Evolutionary conservation across 495 filamentous ascomycete species (phyloP), one percentile per base, ranked within the genome.

Genomic region (Penicillium longicatenatum): DNA sequence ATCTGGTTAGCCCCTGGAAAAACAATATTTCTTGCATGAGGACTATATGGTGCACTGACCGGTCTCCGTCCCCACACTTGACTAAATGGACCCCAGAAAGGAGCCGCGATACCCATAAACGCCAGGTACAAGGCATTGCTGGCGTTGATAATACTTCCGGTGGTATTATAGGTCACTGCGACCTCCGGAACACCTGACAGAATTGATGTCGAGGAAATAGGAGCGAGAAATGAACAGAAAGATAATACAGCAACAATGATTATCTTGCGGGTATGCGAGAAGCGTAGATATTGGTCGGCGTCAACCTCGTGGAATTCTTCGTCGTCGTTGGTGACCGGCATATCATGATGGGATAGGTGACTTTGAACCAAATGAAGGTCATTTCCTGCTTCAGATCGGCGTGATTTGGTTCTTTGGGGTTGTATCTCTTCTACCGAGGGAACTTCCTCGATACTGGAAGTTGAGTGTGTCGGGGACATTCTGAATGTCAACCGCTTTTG

Each of bases 111-210:
- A 0, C 87, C 88, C 88, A 90, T 90, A 59, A 85, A 85, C 0
- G 86, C 61, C 73, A 90, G 72, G 59, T 89, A 90, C 21, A 89
- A 57, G 2, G 87, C 87, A 73, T 90, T 91, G 58, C 79, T 82
- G 19, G 89, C 69, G 61, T 89, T 87, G 66, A 91, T 81, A 42
- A 90, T 80, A 20, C 82, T 79, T 7, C 84, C 86, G 0, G 80
- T 85, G 6, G 86, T 88, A 24, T 71, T 52, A 57, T 81, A 91
- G 12, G 83, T 83, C 11, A 62, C 69, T 4, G 86, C 86, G 4
- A 91, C 80, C 63, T 91, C 87, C 1, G 88, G 86, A 11, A 86
- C 77, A 30, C 86, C 88, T 8, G 87, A 78, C n/a, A 90, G 71
- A 43, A 90, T 86, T 0, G 84, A 84, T 0, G 87, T 90, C 33